Percentiles rank a stretch among this genome's conserved stretches.
Conservation (phyloP, 2,329 filamentous ascomycete species). For the Chlorencoelia australis region DNA sequence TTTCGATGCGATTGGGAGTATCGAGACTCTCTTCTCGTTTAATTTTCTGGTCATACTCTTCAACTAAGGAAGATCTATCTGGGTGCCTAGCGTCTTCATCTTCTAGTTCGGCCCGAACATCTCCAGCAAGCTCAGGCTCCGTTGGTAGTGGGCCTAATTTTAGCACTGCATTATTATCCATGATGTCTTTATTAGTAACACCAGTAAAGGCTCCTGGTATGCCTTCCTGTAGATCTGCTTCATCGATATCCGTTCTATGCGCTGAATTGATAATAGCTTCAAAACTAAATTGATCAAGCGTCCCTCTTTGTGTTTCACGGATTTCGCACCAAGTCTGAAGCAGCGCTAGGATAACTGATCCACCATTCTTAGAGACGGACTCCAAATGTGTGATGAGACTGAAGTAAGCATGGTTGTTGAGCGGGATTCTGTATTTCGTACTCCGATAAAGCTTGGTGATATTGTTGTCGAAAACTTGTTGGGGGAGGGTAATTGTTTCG, state of each 20-base stretch:
- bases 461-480: constrained; percentile 67
- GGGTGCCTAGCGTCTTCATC: constrained; percentile 75
- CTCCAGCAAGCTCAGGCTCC: constrained; percentile 71
- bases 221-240: constrained; percentile 50
- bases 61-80: constrained; percentile 65
- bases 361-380: constrained; percentile 72
- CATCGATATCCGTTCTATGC: constrained; percentile 49
- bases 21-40: constrained; percentile 88
- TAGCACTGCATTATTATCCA: constrained; percentile 47
- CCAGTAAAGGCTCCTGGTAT: constrained; percentile 53
- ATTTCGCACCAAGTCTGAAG: constrained; percentile 52
- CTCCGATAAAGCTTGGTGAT: constrained; percentile 72
- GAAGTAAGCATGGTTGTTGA: constrained; percentile 77
- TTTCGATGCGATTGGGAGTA: constrained; percentile 63
- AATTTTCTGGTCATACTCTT: constrained; percentile 78
- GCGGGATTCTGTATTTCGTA: constrained; percentile 80
- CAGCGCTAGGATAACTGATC: constrained; percentile 65
- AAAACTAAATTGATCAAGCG: constrained; percentile 54
- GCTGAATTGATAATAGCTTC: constrained; percentile 48
- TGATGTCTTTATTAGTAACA: constrained; percentile 48
- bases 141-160: constrained; percentile 75
- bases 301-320: constrained; percentile 48
- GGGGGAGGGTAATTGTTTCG: constrained; percentile 61
- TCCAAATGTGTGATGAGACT: constrained; percentile 84
- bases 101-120: constrained; percentile 77